Conservation (phyloP, 1,139 yeast genomes). For the Pichia sp. region DNA sequence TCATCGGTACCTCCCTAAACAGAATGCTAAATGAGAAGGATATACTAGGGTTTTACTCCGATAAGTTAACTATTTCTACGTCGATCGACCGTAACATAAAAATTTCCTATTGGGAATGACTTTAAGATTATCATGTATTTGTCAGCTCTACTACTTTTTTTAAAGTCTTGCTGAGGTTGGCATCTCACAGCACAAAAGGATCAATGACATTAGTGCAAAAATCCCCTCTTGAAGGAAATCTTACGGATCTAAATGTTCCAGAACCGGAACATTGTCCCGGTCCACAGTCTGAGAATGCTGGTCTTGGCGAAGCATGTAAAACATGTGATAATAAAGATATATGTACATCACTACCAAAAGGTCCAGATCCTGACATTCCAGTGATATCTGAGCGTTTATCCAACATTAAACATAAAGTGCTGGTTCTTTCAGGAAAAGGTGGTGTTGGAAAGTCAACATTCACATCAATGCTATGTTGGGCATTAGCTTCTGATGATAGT, state of each 20-base stretch:
- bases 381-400: conserved; percentile 62
- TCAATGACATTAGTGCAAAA: conserved; percentile 2
- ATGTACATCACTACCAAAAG: conserved; percentile 83
- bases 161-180: too few species aligned
- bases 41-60: too few species aligned
- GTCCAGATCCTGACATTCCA: conserved; percentile 93
- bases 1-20: too few species aligned
- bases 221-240: conserved; percentile 1
- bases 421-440: conserved; percentile 92
- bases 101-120: background rate
- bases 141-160: too few species aligned
- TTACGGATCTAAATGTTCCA: conserved; percentile 35
- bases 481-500: conserved; percentile 82
- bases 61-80: background rate
- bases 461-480: conserved; percentile 94
- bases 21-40: too few species aligned
- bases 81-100: background rate
- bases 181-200: background rate
- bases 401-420: conserved; percentile 70
- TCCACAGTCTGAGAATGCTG: conserved; percentile 90
- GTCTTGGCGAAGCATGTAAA: conserved; percentile 85
- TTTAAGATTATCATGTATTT: background rate
- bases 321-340: conserved; percentile 94
- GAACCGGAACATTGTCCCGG: conserved; percentile 99
- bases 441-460: conserved; percentile 98